Conservation (phyloP, 768 basidiomycete genomes). For the Lyophyllum semitale region DNA sequence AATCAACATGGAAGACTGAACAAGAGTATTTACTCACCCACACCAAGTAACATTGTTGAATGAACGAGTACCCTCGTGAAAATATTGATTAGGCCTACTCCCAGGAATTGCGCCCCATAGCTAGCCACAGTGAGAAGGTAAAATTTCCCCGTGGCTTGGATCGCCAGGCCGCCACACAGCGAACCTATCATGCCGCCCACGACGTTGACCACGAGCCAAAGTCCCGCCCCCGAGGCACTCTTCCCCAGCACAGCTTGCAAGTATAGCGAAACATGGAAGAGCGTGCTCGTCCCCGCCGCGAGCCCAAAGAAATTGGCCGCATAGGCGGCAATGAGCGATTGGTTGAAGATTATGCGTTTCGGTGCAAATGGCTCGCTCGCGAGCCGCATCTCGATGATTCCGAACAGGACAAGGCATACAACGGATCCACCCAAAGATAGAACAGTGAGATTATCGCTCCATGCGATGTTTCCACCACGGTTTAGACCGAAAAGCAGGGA, state of each 20-base stretch:
- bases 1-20: not conserved
- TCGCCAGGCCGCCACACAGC: constrained; percentile 50
- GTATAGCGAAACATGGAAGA: constrained; percentile 59
- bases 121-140: constrained; percentile 49
- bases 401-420: constrained; percentile 39
- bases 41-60: constrained; percentile 38
- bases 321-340: constrained; percentile 53
- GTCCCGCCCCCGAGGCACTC: constrained; percentile 49
- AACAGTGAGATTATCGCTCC: constrained; percentile 42
- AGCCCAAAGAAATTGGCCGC: constrained; percentile 61
- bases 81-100: constrained; percentile 36
- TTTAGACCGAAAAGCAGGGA: constrained; percentile 60
- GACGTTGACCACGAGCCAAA: constrained; percentile 53
- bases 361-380: constrained; percentile 67
- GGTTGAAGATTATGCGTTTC: constrained; percentile 50
- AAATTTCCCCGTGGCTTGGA: constrained; percentile 61
- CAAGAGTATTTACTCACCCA: constrained; percentile 35
- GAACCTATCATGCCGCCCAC: constrained; percentile 49
- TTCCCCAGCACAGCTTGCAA: constrained; percentile 56
- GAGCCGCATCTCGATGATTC: constrained; percentile 45
- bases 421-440: constrained; percentile 34
- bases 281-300: constrained; percentile 41
- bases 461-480: constrained; percentile 50
- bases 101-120: constrained; percentile 39
- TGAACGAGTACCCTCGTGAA: constrained; percentile 39